Base-by-base conservation (phyloP, 768 basidiomycete genomes). In the Albatrellus ellisii region DNA sequence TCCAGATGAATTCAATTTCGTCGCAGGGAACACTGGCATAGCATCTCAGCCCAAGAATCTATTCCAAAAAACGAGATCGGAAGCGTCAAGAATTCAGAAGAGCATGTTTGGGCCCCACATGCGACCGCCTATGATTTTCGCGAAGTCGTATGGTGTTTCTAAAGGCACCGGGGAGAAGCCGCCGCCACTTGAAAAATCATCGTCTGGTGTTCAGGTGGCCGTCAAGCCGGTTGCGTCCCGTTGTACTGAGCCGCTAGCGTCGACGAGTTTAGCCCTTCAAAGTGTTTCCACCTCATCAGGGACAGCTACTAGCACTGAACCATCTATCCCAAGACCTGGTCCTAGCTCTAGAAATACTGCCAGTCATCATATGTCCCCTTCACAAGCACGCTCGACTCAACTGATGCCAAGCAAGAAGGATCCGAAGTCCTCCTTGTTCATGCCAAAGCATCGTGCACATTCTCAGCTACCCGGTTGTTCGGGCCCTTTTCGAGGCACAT, bases 11-110 rank as follows among this genome's bases (percentile, higher is more conserved):
- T 33, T 41, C 29, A 46, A 49, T 33, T 52, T 44, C 50, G 24
- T 34, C 18, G 24, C 46, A 70, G 69, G 72, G 64, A 58, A 58
- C 17, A 46, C 58, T 5, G 7, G 6, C 35, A 17, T 20, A 20
- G n/a, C 61, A n/a, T 47, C 43, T 39, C 64, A 62, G 28, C 76
- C 79, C 17, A 86, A 79, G 61, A 68, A 78, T 12, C 63, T 88
- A 15, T 78, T 89, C 50, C 79, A 87, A 63, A 86, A 82, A 61
- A 77, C 83, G 5, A 73, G 73, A 44, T 66, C 65, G 32, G 80
- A 86, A 51, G 77, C 82, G 9, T 76, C 72, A 21, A 80, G 73
- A 57, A 59, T 79, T 35, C 75, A 77, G 56, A 74, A 70, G 56
- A 70, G 71, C 24, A 60, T 84, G 51, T 79, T 74, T 52, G 62